Conservation (phyloP, 2,329 filamentous ascomycete genomes). For the Exophiala sp. region DNA sequence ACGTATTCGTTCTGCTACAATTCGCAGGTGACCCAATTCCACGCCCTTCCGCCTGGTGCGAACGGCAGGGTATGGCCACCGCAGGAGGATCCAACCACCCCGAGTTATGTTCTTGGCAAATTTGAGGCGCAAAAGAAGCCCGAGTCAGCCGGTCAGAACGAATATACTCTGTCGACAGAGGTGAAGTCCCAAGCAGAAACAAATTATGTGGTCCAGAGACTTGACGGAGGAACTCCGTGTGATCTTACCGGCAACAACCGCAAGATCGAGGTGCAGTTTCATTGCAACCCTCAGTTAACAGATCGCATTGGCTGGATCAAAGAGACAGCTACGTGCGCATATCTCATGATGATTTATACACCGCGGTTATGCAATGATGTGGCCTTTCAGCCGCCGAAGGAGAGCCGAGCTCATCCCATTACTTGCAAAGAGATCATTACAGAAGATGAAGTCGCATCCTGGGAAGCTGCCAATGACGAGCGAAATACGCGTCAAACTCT, state of each 20-base stretch:
- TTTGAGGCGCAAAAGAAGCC: slow-evolving; percentile 39
- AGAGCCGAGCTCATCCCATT: slow-evolving; percentile 72
- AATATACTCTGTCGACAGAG: slow-evolving; percentile 50
- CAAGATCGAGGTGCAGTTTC: slow-evolving; percentile 75
- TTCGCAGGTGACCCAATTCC: slow-evolving; percentile 82
- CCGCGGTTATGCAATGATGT: slow-evolving; percentile 83
- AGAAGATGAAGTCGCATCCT: slow-evolving; percentile 52
- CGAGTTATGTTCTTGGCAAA: slow-evolving; percentile 72
- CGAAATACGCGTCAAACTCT: slow-evolving; percentile 30
- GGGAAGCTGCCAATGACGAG: slow-evolving; percentile 34
- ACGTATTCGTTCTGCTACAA: slow-evolving; percentile 94
- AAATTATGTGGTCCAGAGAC: slow-evolving; percentile 77
- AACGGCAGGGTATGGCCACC: slow-evolving; percentile 68
- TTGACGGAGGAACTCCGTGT: slow-evolving; percentile 76
- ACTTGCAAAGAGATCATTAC: slow-evolving; percentile 69
- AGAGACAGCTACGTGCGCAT: slow-evolving; percentile 84
- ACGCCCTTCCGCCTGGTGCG: slow-evolving; percentile 69
- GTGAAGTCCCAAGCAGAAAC: slow-evolving; percentile 79
- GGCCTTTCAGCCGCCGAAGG: slow-evolving; percentile 77
- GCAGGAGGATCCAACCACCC: slow-evolving; percentile 69
- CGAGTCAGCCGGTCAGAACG: slow-evolving; percentile 29
- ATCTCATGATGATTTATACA: slow-evolving; percentile 89
- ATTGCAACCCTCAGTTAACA: slow-evolving; percentile 71
- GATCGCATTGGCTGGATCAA: slow-evolving; percentile 89
- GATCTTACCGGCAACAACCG: slow-evolving; percentile 79